Base-by-base conservation (phyloP, 495 filamentous ascomycete genomes). In the Talaromyces stipitatus region DNA sequence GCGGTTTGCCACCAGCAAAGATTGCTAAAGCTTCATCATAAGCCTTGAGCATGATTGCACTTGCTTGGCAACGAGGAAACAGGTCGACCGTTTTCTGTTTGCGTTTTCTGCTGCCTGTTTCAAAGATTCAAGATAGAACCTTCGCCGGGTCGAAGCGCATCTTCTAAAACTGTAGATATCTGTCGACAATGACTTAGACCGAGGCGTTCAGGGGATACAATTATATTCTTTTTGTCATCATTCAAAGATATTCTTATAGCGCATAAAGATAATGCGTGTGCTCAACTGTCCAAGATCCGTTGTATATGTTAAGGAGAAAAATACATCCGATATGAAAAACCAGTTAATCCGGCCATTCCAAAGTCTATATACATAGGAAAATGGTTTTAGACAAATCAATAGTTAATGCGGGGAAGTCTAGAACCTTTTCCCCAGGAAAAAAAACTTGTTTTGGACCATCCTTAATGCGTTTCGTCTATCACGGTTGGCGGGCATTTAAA, bases 1-100 rank as follows among this genome's bases (percentile, higher is more conserved):
- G 89, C 20, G 89, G 89, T 50, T 67, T 81, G 50, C 75, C 80
- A 63, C 88, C 89, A 4, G 52, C 72, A 62, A 82, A 83, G 70
- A n/a, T 55, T 22, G 20, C 24, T 10, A 43, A 43, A 24, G 29
- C 54, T 18, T 43, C 29, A 27, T 54, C 26, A 18, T 30, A 32
- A 29, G 6, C 43, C n/a, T n/a, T n/a, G n/a, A n/a, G n/a, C 28
- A 29, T 29, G 28, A 29, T 29, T 29, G 28, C 28, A 29, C n/a
- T n/a, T n/a, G n/a, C n/a, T n/a, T n/a, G n/a, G n/a, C 4, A 29
- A 29, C 28, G 28, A 29, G 28, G 28, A 29, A 3, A 16, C 9
- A 41, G 30, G 2, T 32, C 12, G 11, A 16, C 18, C 18, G 36
- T n/a, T 0, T 1, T 41, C 9, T 41, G 1, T 41, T 32, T 32